phyloP scores from a whole-genome alignment of 1,284 basidiomycete species.

The Boletellus dicymbophilus region DNA sequence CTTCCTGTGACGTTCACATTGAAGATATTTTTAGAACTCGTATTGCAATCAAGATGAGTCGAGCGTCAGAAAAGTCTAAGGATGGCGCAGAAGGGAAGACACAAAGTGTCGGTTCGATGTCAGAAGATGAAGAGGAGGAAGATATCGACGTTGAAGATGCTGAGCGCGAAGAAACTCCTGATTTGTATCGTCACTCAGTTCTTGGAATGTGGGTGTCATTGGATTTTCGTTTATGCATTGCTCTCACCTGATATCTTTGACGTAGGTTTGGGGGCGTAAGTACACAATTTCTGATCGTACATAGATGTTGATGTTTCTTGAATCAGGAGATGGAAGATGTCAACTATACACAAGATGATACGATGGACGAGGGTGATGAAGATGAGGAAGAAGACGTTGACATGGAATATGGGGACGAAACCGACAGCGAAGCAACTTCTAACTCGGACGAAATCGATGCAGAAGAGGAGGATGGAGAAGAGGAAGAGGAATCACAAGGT shows the following conservation, averaged over 20 bases:
- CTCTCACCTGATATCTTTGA: not conserved
- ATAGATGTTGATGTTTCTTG: conserved; percentile 5
- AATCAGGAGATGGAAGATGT: conserved; percentile 81
- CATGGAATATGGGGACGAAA: conserved; percentile 84
- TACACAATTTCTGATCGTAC: conserved; percentile 12
- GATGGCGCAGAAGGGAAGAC: conserved; percentile 53
- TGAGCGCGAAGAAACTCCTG: conserved; percentile 81
- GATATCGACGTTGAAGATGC: conserved; percentile 46
- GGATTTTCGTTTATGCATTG: not conserved
- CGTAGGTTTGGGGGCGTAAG: conserved; percentile 78
- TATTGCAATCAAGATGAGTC: conserved; percentile 96
- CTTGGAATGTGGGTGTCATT: conserved; percentile 81
- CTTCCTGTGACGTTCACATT: not conserved
- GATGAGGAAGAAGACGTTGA: conserved; percentile 84
- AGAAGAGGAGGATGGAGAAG: conserved; percentile 62
- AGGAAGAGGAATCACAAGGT: conserved; percentile 61
- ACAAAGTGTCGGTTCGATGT: conserved; percentile 57
- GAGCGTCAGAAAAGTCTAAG: conserved; percentile 72
- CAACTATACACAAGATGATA: conserved; percentile 69
- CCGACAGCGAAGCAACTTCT: conserved; percentile 78
- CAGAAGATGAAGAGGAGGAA: conserved; percentile 66
- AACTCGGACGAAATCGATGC: conserved; percentile 64
- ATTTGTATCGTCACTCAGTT: conserved; percentile 96
- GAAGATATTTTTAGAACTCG: conserved; percentile 66
- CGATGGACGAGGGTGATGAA: conserved; percentile 81